phyloP scores from a whole-genome alignment of 164 flowering plant genomes.

The Malania oleifera region DNA sequence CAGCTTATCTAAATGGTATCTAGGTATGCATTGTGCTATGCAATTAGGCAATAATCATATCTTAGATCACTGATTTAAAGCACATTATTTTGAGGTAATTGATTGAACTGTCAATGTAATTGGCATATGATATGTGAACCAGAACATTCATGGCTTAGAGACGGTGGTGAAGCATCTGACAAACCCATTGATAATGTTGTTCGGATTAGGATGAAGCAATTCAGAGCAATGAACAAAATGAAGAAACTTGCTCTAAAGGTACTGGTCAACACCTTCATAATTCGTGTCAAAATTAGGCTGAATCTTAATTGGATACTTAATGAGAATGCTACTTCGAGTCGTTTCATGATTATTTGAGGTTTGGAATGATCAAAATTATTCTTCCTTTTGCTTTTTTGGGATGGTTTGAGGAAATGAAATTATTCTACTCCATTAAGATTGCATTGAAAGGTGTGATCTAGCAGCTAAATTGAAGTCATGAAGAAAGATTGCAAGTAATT shows the following conservation, averaged over 20 bases:
- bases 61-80: background rate
- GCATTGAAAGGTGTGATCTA: too few relatives aligned
- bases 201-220: constrained; percentile 79
- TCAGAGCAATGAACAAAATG: constrained; percentile 90
- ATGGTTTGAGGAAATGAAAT: too few relatives aligned
- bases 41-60: background rate
- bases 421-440: too few relatives aligned
- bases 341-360: too few relatives aligned
- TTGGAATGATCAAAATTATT: too few relatives aligned
- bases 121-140: constrained; percentile 22
- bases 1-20: too few relatives aligned
- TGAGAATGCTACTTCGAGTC: too few relatives aligned
- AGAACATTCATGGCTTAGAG: constrained; percentile 90
- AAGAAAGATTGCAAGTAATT: too few relatives aligned
- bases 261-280: background rate
- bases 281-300: too few relatives aligned
- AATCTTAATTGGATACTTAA: too few relatives aligned
- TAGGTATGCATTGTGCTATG: background rate
- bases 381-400: too few relatives aligned
- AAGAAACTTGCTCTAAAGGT: constrained; percentile 91
- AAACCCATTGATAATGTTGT: constrained; percentile 85
- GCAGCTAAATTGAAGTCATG: too few relatives aligned
- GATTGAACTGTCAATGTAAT: background rate
- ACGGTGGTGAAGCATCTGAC: constrained; percentile 70
- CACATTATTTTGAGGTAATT: background rate